Evolutionary conservation across 2,329 filamentous ascomycete genomes (phyloP), one percentile per base, ranked within the genome.

Genomic region (Cladosporium sphaerospermum): DNA sequence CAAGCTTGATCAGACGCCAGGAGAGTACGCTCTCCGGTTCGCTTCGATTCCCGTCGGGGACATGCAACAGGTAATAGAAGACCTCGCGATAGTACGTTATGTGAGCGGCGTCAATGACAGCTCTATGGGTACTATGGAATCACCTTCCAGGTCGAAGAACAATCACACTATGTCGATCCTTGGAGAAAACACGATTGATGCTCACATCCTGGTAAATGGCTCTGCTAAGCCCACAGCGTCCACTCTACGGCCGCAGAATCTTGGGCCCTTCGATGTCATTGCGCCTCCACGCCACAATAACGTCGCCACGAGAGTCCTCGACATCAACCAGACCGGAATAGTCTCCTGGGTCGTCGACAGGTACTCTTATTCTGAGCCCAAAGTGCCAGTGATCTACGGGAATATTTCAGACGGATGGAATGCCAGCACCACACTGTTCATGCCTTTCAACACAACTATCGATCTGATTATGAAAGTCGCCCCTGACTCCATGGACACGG

Each of bases 11-110:
- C 54, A 57, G 44, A 54, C 42, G 39, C 47, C 57, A 9, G 54
- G 52, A 13, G 52, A 56, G 5, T 59, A 59, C 42, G 46, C 54
- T 37, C 19, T 58, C n/a, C 56, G 56, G 11, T 44, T 55, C 45
- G 52, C 54, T 36, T 50, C 52, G 18, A 55, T 56, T 7, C 32
- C 56, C 6, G 50, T 53, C 14, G 36, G 32, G 36, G 55, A 57
- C 40, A 42, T 42, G 40, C 40, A 42, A 32, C 57, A 59, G 14
- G 44, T 59, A 2, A 55, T 59, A 14, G 43, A 59, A 46, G 57
- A 54, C 34, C 11, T 59, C 28, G 44, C 50, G 3, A 47, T 57
- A 14, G 43, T 59, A 23, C 55, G 57, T 32, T 59, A 59, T 47
- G 34, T 45, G 5, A 3, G 40, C 40, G 55, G 53, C 9, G 45